Base-by-base conservation (phyloP, 2,329 filamentous ascomycete genomes). In the Aureobasidium sp. region DNA sequence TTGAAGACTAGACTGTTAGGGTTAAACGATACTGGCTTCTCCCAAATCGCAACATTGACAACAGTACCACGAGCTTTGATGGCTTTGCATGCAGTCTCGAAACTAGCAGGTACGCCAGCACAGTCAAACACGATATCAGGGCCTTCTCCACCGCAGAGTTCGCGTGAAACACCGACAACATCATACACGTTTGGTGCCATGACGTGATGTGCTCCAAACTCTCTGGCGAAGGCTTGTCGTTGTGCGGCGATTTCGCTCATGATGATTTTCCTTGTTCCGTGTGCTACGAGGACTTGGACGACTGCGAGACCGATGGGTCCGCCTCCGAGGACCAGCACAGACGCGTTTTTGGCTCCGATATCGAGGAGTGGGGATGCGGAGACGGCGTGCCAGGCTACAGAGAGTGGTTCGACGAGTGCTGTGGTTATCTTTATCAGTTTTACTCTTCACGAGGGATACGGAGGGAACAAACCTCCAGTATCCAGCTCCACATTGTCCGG, bases 11-110 rank as follows among this genome's bases (percentile, higher is more conserved):
- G 75, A 65, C 83, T 79, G 64, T 87, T 87, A 6, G 84, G 82
- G n/a, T n/a, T n/a, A n/a, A 40, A 77, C 75, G 48, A 87, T 78
- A 0, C 77, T 79, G 53, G 80, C 82, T n/a, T 79, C 73, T 72
- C 86, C 84, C 84, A 87, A 43, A 88, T 83, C 11, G 85, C 85
- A 60, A 87, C 85, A 64, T 87, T 87, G 64, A 87, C 80, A 36
- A 87, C 77, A 2, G 83, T 86, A 4, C 85, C 85, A 50, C 83
- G 71, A 16, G 83, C 82, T 45, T 84, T 80, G 38, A 85, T 76
- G 0, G 84, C 81, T 45, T 81, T 78, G 16, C 87, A 77, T 1
- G 83, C 85, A 61, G 80, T 75, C 62, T 86, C 81, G 9, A 87
- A 77, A 10, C 80, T 83, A 6, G 78, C 71, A 69, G 87, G 85